Base-by-base conservation (phyloP, 495 filamentous ascomycete species). In the Antarctomyces pellizariae region DNA sequence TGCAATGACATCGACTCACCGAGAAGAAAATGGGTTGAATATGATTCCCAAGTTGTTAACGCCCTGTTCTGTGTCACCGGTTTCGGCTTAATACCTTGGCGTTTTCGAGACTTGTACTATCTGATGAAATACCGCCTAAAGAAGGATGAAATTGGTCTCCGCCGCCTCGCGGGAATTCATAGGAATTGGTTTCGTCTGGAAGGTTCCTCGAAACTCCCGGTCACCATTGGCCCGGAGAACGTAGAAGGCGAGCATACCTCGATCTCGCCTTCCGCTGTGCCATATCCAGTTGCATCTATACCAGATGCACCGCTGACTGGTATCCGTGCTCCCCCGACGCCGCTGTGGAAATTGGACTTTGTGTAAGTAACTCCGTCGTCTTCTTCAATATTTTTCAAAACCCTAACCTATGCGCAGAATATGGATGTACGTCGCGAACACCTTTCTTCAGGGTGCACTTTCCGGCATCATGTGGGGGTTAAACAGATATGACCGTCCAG, bases 11-110 rank as follows among this genome's bases (percentile, higher is more conserved):
- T 78, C 43, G 51, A 83, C 36, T 75, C 70, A 0, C 62, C 72
- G 0, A 61, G 77, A 3, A 50, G 71, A 9, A 65, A 71, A 30
- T 89, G 80, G 80, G 67, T 89, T 31, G 79, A 89, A 42, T 75
- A 67, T 36, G 74, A 77, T 43, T 75, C 71, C 3, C 79, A 91
- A 40, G 73, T 89, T 33, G 55, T 89, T 10, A 91, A 73, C 36
- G 74, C 56, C 0, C 62, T 89, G 0, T 89, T 91, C 58, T 84
- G 79, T 51, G 67, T 89, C 2, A 78, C 79, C 2, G 76, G 72
- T 3, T 82, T 84, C 34, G 79, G 80, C 0, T 58, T 86, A 4
- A 69, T 72, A 3, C 78, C 80, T 0, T 91, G 80, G 80, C 57
- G 79, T 9, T 72, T 86, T 38, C 59, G 79, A 1, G 80, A 91